These are phyloP conservation scores for Phaeosphaeriaceae sp. DNA, from an alignment of 2,329 filamentous ascomycete species.

Conservation along the genomic window DNA sequence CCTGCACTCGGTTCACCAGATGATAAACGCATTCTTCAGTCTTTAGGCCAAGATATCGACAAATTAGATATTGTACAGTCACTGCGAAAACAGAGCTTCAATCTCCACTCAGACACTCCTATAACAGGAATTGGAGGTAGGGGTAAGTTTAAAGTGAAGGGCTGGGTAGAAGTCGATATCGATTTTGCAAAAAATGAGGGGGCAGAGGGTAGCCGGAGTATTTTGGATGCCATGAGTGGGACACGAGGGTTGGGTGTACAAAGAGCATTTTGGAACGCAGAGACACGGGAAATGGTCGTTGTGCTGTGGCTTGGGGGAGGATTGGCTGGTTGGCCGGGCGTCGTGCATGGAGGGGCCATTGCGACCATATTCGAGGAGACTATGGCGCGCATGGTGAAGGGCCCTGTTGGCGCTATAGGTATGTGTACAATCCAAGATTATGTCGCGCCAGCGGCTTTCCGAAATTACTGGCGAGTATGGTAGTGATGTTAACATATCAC, in stretches of 20 bases:
- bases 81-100: constrained; percentile 36
- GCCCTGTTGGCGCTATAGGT: constrained; percentile 47
- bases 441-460: background rate
- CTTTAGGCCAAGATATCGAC: constrained; percentile 35
- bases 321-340: constrained; percentile 71
- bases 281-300: constrained; percentile 63
- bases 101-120: constrained; percentile 31
- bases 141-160: constrained; percentile 20
- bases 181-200: constrained; percentile 24
- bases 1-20: constrained; percentile 36
- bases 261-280: constrained; percentile 68
- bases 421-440: constrained; percentile 7
- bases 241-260: constrained; percentile 56
- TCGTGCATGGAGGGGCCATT: constrained; percentile 73
- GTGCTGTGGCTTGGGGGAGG: constrained; percentile 73
- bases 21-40: constrained; percentile 36
- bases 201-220: constrained; percentile 23
- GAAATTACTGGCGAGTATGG: background rate
- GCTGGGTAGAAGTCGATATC: constrained; percentile 42
- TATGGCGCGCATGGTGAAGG: constrained; percentile 69
- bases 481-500: constrained; percentile 2
- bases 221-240: constrained; percentile 44
- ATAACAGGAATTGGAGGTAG: constrained; percentile 7
- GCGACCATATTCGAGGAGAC: constrained; percentile 74
- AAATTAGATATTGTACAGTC: constrained; percentile 40